These are phyloP conservation scores for Globisporangium perplexum DNA, from an alignment of 352 stramenopile species.

Conservation along the genomic window DNA sequence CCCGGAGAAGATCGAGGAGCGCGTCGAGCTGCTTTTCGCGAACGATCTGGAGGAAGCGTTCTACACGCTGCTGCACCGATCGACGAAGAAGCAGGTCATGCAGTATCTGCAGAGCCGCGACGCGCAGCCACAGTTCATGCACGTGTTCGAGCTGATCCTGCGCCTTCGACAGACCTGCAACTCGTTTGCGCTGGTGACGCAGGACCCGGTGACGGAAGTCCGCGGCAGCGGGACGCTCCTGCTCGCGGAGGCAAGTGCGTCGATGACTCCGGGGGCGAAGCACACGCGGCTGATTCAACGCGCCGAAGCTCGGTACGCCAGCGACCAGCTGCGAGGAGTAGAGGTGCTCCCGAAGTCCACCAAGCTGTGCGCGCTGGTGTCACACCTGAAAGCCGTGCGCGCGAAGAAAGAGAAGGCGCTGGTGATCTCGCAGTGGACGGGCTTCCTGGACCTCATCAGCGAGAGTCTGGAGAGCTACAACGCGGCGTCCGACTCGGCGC, in stretches of 20 bases:
- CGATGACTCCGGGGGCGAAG: conserved; percentile 6
- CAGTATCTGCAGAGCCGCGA: conserved; percentile 58
- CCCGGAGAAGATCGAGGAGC: conserved; percentile 55
- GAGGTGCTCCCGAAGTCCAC: conserved; percentile 34
- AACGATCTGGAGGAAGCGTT: conserved; percentile 75
- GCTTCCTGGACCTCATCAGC: conserved; percentile 74
- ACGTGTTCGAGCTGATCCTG: conserved; percentile 87
- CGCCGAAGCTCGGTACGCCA: conserved; percentile 13
- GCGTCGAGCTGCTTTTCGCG: conserved; percentile 45
- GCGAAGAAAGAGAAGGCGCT: conserved; percentile 48
- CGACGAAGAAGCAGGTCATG: conserved; percentile 73
- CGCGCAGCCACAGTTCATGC: conserved; percentile 63
- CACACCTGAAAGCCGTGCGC: conserved; percentile 41
- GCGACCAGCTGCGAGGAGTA: not conserved
- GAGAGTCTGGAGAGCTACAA: conserved; percentile 37
- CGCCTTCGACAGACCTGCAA: conserved; percentile 85
- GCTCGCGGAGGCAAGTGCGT: conserved; percentile 15
- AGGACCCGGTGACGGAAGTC: conserved; percentile 39
- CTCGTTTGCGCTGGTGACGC: conserved; percentile 52
- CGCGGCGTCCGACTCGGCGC: conserved; percentile 1
- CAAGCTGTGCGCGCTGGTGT: conserved; percentile 53
- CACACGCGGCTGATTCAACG: conserved; percentile 19
- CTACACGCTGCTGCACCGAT: conserved; percentile 75
- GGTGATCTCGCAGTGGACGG: conserved; percentile 89
- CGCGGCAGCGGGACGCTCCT: conserved; percentile 19